These are phyloP conservation scores for Ceratobasidium sp. DNA, from an alignment of 1,284 basidiomycete genomes.

Conservation along the genomic window DNA sequence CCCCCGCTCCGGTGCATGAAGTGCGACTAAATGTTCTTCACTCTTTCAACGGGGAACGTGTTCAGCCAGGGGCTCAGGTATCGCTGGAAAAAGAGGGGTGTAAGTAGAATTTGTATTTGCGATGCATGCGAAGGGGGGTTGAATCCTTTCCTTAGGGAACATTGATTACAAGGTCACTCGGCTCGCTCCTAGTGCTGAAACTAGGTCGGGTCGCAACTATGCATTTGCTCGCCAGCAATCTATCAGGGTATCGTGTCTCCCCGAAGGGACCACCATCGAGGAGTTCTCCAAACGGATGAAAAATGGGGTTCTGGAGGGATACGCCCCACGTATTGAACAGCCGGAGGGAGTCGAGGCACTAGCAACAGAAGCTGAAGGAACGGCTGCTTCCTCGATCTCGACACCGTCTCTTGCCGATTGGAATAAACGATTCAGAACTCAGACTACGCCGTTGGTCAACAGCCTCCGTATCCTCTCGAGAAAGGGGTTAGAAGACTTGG, in stretches of 20 bases:
- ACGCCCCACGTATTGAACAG: constrained; percentile 7
- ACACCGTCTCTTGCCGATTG: constrained; percentile 12
- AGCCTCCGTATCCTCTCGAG: constrained; percentile 32
- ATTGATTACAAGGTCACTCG: constrained; percentile 21
- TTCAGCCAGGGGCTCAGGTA: constrained; percentile 13
- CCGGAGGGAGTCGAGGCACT: not conserved
- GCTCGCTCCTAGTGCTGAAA: constrained; percentile 26
- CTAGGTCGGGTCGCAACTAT: constrained; percentile 13
- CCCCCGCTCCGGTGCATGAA: constrained; percentile 28
- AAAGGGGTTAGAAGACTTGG: constrained; percentile 37
- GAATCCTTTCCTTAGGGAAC: constrained; percentile 15
- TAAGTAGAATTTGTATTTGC: not conserved
- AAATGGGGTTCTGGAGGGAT: constrained; percentile 34
- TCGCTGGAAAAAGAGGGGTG: constrained; percentile 22
- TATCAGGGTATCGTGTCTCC: constrained; percentile 29
- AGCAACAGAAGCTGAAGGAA: not conserved
- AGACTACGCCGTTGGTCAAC: constrained; percentile 27
- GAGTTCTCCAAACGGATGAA: constrained; percentile 38
- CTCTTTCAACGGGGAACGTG: constrained; percentile 25
- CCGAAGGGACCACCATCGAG: constrained; percentile 42
- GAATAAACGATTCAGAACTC: constrained; percentile 41
- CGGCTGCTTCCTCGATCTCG: not conserved
- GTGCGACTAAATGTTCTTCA: constrained; percentile 32
- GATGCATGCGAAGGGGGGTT: not conserved
- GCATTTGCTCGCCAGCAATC: constrained; percentile 35